phyloP scores from a whole-genome alignment of 2,329 filamentous ascomycete genomes.

The Xylaria sp. region DNA sequence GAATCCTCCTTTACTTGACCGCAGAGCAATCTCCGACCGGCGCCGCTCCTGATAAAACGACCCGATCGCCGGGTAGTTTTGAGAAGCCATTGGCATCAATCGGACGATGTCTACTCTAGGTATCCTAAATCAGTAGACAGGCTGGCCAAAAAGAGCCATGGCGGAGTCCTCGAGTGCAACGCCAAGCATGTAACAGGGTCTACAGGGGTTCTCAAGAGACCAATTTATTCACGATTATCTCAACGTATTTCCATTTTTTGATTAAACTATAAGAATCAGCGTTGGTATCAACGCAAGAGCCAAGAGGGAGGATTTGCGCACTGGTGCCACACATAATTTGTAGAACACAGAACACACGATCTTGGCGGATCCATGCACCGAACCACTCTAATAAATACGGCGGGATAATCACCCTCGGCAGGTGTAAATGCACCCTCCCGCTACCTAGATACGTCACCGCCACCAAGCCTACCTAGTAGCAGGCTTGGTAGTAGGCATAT shows the following conservation, averaged over 20 bases:
- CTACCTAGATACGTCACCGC: background rate
- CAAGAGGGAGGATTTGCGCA: no score
- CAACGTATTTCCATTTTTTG: no score
- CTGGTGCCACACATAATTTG: constrained; percentile 41
- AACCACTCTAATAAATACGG: background rate
- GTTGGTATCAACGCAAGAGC: no score
- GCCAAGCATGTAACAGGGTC: constrained; percentile 30
- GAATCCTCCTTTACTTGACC: constrained; percentile 34
- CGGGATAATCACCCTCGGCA: constrained; percentile 2
- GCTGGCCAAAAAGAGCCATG: constrained; percentile 38
- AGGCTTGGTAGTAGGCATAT: background rate
- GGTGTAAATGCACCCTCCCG: background rate
- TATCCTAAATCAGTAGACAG: constrained; percentile 37
- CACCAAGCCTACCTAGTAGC: background rate
- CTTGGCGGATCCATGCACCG: no score
- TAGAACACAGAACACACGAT: background rate
- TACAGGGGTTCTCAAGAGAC: constrained; percentile 6
- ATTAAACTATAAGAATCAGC: no score
- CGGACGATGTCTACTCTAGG: constrained; percentile 38
- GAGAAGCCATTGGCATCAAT: constrained; percentile 23
- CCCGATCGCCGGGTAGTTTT: background rate
- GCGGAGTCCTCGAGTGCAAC: constrained; percentile 39
- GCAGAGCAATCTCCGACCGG: constrained; percentile 37
- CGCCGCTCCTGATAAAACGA: constrained; percentile 35
- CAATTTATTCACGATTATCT: constrained; percentile 31